Conservation (phyloP, 345 rosid species). For the Crucihimalaya himalaica region DNA sequence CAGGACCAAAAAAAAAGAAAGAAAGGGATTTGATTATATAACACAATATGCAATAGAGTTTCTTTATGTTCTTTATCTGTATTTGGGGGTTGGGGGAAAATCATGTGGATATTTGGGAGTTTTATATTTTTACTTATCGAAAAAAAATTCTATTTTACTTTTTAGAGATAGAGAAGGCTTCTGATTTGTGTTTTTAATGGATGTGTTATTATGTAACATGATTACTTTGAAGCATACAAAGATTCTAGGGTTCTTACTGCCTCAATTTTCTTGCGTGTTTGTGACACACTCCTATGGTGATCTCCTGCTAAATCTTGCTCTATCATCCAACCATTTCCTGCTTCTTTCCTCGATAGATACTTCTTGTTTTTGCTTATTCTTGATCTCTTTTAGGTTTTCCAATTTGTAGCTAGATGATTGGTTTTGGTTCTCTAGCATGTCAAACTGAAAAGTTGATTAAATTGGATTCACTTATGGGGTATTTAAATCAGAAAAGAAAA, state of each 20-base stretch:
- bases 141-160: slow-evolving; percentile 1
- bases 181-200: slow-evolving; percentile 8
- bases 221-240: neutral
- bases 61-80: slow-evolving; percentile 18
- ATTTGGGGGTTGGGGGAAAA: neutral
- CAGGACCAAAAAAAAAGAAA: neutral
- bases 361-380: neutral
- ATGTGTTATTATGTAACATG: slow-evolving; percentile 22
- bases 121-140: neutral
- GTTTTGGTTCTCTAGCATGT: no score
- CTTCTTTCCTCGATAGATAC: neutral
- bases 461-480: no score
- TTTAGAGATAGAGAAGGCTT: slow-evolving; percentile 24
- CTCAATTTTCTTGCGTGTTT: neutral
- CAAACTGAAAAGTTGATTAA: no score
- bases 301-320: neutral
- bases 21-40: slow-evolving; percentile 3
- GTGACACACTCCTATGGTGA: neutral
- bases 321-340: no score
- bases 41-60: slow-evolving; percentile 16
- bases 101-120: slow-evolving; percentile 29
- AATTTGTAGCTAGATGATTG: neutral
- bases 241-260: slow-evolving; percentile 7
- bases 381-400: neutral
- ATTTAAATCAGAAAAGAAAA: no score